Base-by-base conservation (phyloP, 1,139 yeast genomes). In the Lodderomyces elongisporus region DNA sequence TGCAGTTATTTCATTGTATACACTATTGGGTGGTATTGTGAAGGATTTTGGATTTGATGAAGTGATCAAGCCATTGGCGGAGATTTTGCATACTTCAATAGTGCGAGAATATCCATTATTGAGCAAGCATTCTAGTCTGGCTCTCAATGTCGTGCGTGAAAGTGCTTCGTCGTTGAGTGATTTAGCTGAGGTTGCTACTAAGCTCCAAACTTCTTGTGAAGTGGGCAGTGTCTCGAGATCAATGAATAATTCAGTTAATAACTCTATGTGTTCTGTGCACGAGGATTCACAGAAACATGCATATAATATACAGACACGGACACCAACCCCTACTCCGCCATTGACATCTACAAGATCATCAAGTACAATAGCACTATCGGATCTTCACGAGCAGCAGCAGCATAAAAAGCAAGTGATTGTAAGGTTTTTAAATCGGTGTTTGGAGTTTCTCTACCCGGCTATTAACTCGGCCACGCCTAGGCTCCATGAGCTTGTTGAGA, bases 11-110 rank as follows among this genome's bases (percentile, higher is more conserved):
- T 61, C 79, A 24, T 60, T 85, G 30, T 70, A 71, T 44, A 70
- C 80, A 18, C 52, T 82, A 16, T 49, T 85, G 17, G 94, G 94
- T 2, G 77, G 80, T 12, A 74, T 88, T 42, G 71, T 81, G 25
- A 80, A 78, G 46, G 94, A 84, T 54, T 85, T 80, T 59, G 94
- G 94, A 1, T 83, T 85, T 50, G 88, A 85, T 48, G 56, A 70
- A 1, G 66, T 79, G 16, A 58, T 82, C 43, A 66, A 68, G 38
- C 80, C 83, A 2, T 51, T 85, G 24, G 73, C 85, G 42, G 88
- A 82, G 42, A 66, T 83, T 5, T 73, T 84, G 43, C 82, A 79
- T 48, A 77, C 71, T 34, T 59, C 74, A 20, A 65, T 85, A n/a
- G 54, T 78, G 22, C 66, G 66, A 34, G 87, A 81, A 40, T 80